A percentile compares a stretch with the other conserved stretches of the same genome.
These are phyloP conservation scores for Sonneratia alba DNA, from an alignment of 345 rosid genomes.

Conservation along the genomic window DNA sequence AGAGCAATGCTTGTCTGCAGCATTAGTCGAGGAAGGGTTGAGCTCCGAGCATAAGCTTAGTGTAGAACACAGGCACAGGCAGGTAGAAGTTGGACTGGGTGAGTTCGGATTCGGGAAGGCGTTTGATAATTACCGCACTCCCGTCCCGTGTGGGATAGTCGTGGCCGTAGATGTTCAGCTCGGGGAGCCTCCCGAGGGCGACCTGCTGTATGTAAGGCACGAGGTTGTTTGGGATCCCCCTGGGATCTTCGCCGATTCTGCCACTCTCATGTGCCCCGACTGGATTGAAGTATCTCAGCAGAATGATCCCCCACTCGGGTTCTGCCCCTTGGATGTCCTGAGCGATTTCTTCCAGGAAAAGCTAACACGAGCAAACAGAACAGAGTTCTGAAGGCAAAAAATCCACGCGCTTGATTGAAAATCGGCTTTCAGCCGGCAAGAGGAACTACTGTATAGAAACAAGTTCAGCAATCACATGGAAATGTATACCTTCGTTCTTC, in stretches of 20 bases:
- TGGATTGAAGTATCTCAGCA: conserved; percentile 90
- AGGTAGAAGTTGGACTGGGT: too few relatives aligned
- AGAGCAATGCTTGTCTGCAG: too few relatives aligned
- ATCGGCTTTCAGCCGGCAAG: too few relatives aligned
- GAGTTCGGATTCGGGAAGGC: too few relatives aligned
- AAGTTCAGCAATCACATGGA: not conserved
- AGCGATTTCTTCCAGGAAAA: conserved; percentile 86
- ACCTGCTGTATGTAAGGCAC: conserved; percentile 98
- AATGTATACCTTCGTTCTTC: conserved; percentile 67
- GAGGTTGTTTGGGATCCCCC: conserved; percentile 82
- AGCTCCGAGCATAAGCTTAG: too few relatives aligned
- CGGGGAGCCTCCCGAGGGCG: conserved; percentile 77
- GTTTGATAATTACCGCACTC: conserved; percentile 48
- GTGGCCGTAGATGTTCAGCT: conserved; percentile 79
- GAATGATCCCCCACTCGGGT: conserved; percentile 75
- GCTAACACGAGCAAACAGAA: conserved; percentile 23
- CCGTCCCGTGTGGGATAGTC: conserved; percentile 93
- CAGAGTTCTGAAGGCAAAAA: not conserved
- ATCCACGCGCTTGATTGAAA: not conserved
- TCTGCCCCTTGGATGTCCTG: conserved; percentile 74
- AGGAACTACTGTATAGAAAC: not conserved
- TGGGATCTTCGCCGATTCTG: conserved; percentile 90
- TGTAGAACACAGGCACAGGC: too few relatives aligned
- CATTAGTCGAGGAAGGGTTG: too few relatives aligned
- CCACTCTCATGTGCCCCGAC: conserved; percentile 96